These are phyloP conservation scores for Cruciata laevipes DNA, from an alignment of 257 asterid genomes.

Conservation along the genomic window DNA sequence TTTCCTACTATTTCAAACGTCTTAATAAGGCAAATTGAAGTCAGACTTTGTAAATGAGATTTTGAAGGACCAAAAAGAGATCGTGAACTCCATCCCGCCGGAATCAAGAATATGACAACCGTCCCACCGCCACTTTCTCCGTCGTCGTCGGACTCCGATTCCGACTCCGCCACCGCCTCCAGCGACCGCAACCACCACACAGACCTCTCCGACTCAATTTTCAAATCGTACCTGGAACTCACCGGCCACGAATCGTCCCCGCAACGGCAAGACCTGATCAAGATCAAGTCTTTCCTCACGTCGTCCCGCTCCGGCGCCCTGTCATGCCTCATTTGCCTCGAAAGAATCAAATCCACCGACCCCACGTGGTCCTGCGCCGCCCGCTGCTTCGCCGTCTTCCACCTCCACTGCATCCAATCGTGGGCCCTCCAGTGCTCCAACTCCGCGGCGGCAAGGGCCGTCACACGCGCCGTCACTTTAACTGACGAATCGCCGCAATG, in stretches of 20 bases:
- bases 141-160: constrained; percentile 57
- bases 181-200: constrained; percentile 32
- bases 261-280: constrained; percentile 55
- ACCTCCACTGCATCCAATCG: constrained; percentile 87
- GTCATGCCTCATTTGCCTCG: constrained; percentile 97
- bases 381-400: constrained; percentile 83
- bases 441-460: constrained; percentile 70
- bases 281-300: constrained; percentile 85
- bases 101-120: constrained; percentile 14
- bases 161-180: constrained; percentile 44
- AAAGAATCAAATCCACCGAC: constrained; percentile 69
- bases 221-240: constrained; percentile 69
- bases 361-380: constrained; percentile 93
- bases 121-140: constrained; percentile 30
- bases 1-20: not conserved
- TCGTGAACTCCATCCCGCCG: constrained; percentile 3
- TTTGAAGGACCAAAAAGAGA: not conserved
- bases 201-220: constrained; percentile 73
- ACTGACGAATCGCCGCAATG: constrained; percentile 43
- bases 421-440: constrained; percentile 81
- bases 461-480: constrained; percentile 57
- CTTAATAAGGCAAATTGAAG: not conserved
- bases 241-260: constrained; percentile 32
- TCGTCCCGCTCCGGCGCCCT: constrained; percentile 86
- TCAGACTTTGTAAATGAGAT: not conserved